Percentiles rank a stretch among this genome's conserved stretches.
These are phyloP conservation scores for Aspergillus biplanus DNA, from an alignment of 495 filamentous ascomycete genomes.

Conservation along the genomic window DNA sequence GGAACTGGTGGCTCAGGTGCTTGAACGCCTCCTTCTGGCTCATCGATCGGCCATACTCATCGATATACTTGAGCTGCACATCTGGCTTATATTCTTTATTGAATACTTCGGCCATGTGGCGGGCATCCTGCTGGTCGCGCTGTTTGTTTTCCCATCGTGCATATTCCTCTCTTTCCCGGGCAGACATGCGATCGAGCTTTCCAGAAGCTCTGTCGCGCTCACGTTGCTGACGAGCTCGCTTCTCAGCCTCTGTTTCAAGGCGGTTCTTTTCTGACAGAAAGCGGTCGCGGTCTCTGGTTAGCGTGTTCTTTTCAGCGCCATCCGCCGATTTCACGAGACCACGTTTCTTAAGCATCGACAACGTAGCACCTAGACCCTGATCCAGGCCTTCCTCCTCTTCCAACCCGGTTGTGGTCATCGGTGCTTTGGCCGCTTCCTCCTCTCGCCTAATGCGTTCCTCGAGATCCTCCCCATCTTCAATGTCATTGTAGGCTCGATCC, in stretches of 20 bases:
- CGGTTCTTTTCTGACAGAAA: constrained; percentile 80
- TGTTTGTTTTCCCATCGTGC: constrained; percentile 83
- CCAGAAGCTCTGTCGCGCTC: constrained; percentile 84
- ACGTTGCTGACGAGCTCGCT: constrained; percentile 77
- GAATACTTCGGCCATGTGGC: constrained; percentile 81
- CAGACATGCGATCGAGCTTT: constrained; percentile 82
- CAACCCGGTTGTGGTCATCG: constrained; percentile 72
- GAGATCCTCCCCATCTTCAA: constrained; percentile 58
- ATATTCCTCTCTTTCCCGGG: constrained; percentile 88
- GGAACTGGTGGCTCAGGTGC: constrained; percentile 94
- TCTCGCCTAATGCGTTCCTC: constrained; percentile 56
- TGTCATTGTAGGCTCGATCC: constrained; percentile 60
- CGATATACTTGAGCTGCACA: constrained; percentile 86
- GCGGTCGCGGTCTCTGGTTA: constrained; percentile 73
- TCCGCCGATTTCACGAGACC: constrained; percentile 71
- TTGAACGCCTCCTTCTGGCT: constrained; percentile 96
- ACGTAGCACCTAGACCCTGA: constrained; percentile 77
- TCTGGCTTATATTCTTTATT: constrained; percentile 85
- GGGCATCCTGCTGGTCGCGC: constrained; percentile 79
- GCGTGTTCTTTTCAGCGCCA: constrained; percentile 64
- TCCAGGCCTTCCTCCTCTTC: constrained; percentile 82
- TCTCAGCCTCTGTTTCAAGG: constrained; percentile 75
- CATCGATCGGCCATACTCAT: constrained; percentile 83
- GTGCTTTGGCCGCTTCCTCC: constrained; percentile 43
- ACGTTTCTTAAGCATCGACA: constrained; percentile 80